Evolutionary conservation across 2,329 filamentous ascomycete genomes (phyloP), one percentile per base, ranked within the genome.

Genomic region (Aspergillus thermomutatus): DNA sequence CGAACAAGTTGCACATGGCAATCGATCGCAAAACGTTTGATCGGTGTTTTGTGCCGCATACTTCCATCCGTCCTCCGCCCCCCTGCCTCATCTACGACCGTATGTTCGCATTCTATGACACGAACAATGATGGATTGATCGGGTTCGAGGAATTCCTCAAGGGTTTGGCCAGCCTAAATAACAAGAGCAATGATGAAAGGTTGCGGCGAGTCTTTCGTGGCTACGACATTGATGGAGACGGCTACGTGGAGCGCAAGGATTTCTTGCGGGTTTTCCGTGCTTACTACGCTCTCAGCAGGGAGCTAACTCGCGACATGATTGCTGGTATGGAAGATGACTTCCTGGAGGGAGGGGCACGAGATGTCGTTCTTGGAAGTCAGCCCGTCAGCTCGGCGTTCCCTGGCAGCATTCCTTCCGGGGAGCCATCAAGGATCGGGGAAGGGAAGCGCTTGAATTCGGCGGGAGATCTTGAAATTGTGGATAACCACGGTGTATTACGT

Each of bases 81-180:
- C 91, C 93, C 1, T 97, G 95, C 70, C 83, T 96, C 14, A 90
- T 99, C 57, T 94, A 96, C 69, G 93, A 99, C 72, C 89, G 94
- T 64, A 94, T 97, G 84, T 99, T 97, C 75, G 86, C 90, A 51
- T 97, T 97, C 72, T 99, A 97, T 72, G 94, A 99, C 74, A 90
- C 87, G 31, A 93, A 97, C 71, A 83, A 86, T 45, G 91, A 99
- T 69, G 90, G 89, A 23, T 79, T 96, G 7, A 97, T 99, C 66
- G 90, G 90, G 7, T 97, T 99, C 64, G 83, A 91, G 50, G 94
- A 99, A 71, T 99, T 97, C 68, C 77, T 97, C 25, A 86, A 88
- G 56, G 94, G 91, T 0, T 80, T 97, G 49, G 87, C 91, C 4
- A 83, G 82, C 51, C 76, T 88, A 57, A 82, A 84, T 57, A 79